Base-by-base conservation (phyloP, 805 yeast genomes). In the Wickerhamomyces bisporus region DNA sequence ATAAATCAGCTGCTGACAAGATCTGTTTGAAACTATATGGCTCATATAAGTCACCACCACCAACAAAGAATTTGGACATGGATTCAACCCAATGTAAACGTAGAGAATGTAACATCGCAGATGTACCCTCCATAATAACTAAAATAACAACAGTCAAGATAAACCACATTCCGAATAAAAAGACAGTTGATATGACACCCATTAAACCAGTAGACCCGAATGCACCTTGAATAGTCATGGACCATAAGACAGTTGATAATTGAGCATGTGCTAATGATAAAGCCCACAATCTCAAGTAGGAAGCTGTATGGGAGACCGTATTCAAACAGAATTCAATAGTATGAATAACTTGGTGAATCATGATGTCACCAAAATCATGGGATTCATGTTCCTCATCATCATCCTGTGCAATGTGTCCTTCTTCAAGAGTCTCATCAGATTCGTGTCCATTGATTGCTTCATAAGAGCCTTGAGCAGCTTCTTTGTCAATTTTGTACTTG, bases 21-120 rank as follows among this genome's bases (percentile, higher is more conserved):
- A 50, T 32, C 3, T 44, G 40, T 30, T 63, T 60, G 44, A 91
- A 89, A 4, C 82, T 75, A 57, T 86, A 93, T 21, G 98, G 98
- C 44, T 75, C 80, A 60, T 86, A 93, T 6, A 86, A 77, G 46
- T 77, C 71, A 50, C 99, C 99, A 62, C 91, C 98, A 61, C 99
- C 99, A 56, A 84, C 93, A 57, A 89, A 93, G 67, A 83, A 94
- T 68, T 93, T 93, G 43, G 97, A 87, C 99, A 93, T 93, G 24
- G 96, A 81, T 68, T 93, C 99, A 45, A 93, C 98, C 99, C 99
- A 93, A 63, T 93, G 98, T 55, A 93, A 75, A 72, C 99, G 86
- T 57, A 93, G 75, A 19, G 97, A 84, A 66, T 93, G 99, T 57
- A 93, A 76, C 98, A 93, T 93, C 26, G 98, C 98, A 24, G 96